phyloP scores from a whole-genome alignment of 495 filamentous ascomycete genomes.

The Jackrogersella minutella region DNA sequence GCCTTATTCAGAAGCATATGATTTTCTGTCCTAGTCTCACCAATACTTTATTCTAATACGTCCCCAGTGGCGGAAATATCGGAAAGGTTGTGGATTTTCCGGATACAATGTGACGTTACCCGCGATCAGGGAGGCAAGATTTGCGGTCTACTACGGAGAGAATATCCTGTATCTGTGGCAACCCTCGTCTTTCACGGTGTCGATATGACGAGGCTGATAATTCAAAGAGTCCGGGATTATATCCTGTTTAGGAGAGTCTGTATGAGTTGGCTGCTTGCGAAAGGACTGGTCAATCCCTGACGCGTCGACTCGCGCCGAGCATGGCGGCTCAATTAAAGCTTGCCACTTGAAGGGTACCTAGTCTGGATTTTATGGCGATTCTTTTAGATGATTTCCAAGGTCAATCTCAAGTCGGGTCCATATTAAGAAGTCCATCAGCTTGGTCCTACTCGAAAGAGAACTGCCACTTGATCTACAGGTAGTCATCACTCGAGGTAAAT shows the following conservation, averaged over 20 bases:
- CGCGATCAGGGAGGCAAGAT: conserved; percentile 15
- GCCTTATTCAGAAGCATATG: background rate
- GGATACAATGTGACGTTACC: conserved; percentile 22
- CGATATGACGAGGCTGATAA: background rate
- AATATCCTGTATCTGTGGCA: background rate
- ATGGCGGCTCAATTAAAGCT: background rate
- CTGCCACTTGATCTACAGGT: background rate
- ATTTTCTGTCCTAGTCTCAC: background rate
- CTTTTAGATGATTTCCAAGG: background rate
- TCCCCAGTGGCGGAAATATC: conserved; percentile 1
- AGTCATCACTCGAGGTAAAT: background rate
- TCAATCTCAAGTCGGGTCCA: background rate
- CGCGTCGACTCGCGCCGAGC: background rate
- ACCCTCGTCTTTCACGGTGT: background rate
- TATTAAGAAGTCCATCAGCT: background rate
- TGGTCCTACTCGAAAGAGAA: background rate
- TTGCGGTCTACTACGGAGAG: background rate
- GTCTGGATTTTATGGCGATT: background rate
- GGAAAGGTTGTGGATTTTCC: background rate
- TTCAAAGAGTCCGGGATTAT: background rate
- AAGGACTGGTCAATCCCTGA: background rate
- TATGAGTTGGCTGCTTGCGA: conserved; percentile 1
- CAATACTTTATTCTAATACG: background rate
- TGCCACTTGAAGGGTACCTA: background rate
- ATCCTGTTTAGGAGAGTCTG: conserved; percentile 4